These are phyloP conservation scores for Trichoderma sp. DNA, from an alignment of 2,329 filamentous ascomycete species.

Conservation along the genomic window DNA sequence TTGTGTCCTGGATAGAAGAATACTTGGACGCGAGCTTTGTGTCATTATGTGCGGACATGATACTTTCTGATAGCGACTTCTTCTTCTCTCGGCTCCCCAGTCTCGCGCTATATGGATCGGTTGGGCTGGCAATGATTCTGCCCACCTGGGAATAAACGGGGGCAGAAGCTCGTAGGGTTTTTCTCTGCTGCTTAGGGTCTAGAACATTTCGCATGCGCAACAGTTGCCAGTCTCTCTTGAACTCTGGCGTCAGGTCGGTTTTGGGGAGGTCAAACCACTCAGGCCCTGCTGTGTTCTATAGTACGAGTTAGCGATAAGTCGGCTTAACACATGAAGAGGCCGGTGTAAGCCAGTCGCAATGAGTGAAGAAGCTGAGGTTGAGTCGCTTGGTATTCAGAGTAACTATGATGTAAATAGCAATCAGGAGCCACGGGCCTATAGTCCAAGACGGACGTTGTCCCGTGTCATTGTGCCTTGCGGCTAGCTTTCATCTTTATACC, in stretches of 20 bases:
- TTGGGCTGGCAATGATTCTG: conserved; percentile 83
- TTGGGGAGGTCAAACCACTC: conserved; percentile 88
- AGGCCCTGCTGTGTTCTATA: conserved; percentile 65
- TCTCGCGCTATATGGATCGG: conserved; percentile 80
- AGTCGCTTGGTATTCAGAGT: conserved; percentile 58
- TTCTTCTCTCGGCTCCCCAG: conserved; percentile 87
- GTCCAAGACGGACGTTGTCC: conserved; percentile 45
- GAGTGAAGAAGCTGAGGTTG: neutral
- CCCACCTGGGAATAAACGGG: conserved; percentile 89
- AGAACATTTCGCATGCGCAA: conserved; percentile 86
- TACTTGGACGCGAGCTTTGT: conserved; percentile 86
- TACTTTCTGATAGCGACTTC: conserved; percentile 81
- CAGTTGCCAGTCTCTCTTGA: conserved; percentile 87
- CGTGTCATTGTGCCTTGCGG: conserved; percentile 41
- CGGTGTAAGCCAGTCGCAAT: neutral
- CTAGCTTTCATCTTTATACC: conserved; percentile 44
- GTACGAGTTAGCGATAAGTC: conserved; percentile 28
- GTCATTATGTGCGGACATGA: conserved; percentile 55
- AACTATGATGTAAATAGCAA: conserved; percentile 64
- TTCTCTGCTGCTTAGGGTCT: conserved; percentile 92
- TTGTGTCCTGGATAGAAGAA: conserved; percentile 76
- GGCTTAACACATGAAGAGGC: neutral
- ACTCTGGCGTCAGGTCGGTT: conserved; percentile 78
- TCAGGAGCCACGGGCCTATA: conserved; percentile 61
- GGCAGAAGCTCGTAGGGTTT: conserved; percentile 65